Evolutionary conservation across 2,329 filamentous ascomycete species (phyloP).

Genomic region (Dothideomycetes sp.): DNA sequence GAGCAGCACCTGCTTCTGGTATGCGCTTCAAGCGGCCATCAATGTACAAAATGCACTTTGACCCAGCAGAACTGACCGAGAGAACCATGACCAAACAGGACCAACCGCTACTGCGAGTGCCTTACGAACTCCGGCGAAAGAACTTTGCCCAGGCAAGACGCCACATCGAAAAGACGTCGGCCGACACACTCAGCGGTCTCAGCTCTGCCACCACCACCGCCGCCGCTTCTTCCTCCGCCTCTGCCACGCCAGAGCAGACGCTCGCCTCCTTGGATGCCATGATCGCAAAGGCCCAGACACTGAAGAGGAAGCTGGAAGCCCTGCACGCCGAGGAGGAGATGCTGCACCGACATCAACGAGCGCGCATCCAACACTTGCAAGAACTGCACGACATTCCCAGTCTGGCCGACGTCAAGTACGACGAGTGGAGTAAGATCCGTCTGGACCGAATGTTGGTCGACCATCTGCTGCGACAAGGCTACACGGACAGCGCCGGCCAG

Average conservation of each 20-base stretch:
- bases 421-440: constrained; percentile 73
- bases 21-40: constrained; percentile 18
- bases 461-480: constrained; percentile 78
- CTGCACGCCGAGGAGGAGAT: constrained; percentile 71
- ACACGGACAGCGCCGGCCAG: constrained; percentile 63
- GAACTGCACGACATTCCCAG: constrained; percentile 71
- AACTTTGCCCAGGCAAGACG: constrained; percentile 85
- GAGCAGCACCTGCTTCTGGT: constrained; percentile 68
- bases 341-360: constrained; percentile 65
- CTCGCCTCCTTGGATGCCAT: constrained; percentile 75
- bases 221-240: constrained; percentile 45
- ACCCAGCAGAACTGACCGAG: not conserved
- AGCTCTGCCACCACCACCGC: constrained; percentile 51
- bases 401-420: constrained; percentile 86
- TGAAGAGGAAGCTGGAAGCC: constrained; percentile 76
- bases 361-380: constrained; percentile 70
- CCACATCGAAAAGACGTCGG: constrained; percentile 59
- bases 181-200: constrained; percentile 5
- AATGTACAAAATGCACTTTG: no score
- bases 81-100: constrained; percentile 48
- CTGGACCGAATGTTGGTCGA: constrained; percentile 85
- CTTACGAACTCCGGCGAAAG: constrained; percentile 83
- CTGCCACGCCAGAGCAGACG: constrained; percentile 17
- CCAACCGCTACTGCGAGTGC: constrained; percentile 85
- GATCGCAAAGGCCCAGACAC: constrained; percentile 70